These are phyloP conservation scores for Pilasporangium apinafurcum DNA, from an alignment of 352 stramenopile species.

Conservation along the genomic window DNA sequence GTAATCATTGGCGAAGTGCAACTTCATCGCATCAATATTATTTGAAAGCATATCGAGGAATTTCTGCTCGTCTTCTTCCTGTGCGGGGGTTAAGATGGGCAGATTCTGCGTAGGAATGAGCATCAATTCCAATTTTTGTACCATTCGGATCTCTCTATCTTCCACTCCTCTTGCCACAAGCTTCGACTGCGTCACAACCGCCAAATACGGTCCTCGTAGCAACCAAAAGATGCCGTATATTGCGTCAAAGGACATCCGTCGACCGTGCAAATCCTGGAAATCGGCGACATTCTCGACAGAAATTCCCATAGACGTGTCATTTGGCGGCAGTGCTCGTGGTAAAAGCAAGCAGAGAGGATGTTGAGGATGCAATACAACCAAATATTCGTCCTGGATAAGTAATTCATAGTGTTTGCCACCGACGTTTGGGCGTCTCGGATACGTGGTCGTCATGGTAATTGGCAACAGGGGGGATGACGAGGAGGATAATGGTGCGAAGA, in stretches of 20 bases:
- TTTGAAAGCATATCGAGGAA: conserved; percentile 59
- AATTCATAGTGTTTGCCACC: conserved; percentile 50
- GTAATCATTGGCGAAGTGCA: conserved; percentile 74
- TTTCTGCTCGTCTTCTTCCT: conserved; percentile 51
- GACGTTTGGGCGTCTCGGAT: too few species aligned
- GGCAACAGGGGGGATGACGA: too few species aligned
- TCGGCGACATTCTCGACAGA: conserved; percentile 54
- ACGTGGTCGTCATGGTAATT: too few species aligned
- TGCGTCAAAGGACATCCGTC: conserved; percentile 67
- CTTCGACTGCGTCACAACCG: conserved; percentile 67
- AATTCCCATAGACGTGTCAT: conserved; percentile 31
- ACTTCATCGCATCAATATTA: conserved; percentile 42
- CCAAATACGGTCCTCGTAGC: conserved; percentile 60
- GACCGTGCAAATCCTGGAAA: conserved; percentile 60
- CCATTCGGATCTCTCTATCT: conserved; percentile 45
- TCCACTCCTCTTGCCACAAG: conserved; percentile 39
- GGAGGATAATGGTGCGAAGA: too few species aligned
- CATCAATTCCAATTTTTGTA: conserved; percentile 57
- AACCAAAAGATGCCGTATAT: conserved; percentile 78
- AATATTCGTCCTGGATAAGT: conserved; percentile 66
- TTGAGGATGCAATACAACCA: conserved; percentile 46
- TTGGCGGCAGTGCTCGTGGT: conserved; percentile 16
- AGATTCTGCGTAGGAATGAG: conserved; percentile 60
- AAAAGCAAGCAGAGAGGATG: conserved; percentile 47
- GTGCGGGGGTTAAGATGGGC: conserved; percentile 30